phyloP scores from a whole-genome alignment of 2,329 filamentous ascomycete species.

The Lasiodiplodia sp. region DNA sequence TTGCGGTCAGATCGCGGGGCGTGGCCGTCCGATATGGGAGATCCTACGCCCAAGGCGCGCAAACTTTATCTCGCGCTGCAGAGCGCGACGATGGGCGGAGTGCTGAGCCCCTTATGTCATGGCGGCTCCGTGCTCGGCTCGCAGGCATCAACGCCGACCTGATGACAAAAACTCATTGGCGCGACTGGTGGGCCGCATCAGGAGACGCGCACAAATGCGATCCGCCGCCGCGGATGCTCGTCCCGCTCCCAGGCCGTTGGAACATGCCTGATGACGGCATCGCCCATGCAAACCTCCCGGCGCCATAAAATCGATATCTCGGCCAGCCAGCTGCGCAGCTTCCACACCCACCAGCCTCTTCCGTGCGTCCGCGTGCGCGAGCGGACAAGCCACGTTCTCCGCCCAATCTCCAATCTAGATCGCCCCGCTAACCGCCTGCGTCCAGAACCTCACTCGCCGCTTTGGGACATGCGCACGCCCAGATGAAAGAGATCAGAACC shows the following conservation, averaged over 20 bases:
- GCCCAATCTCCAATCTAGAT: background rate
- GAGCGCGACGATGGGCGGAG: background rate
- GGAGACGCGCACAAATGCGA: conserved; percentile 5
- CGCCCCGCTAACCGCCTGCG: background rate
- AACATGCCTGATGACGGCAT: conserved; percentile 16
- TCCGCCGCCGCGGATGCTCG: conserved; percentile 15
- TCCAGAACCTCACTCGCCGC: background rate
- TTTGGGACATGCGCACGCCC: background rate
- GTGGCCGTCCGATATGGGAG: background rate
- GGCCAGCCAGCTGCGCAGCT: background rate
- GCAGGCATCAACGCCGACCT: background rate
- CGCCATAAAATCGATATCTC: conserved; percentile 7
- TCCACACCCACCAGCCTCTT: conserved; percentile 1
- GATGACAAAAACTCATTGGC: conserved; percentile 6
- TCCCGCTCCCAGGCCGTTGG: conserved; percentile 21
- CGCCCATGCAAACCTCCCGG: background rate
- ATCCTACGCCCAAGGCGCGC: background rate
- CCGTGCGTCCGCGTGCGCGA: conserved; percentile 4
- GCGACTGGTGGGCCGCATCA: background rate
- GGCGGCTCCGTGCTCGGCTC: background rate
- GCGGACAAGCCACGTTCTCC: background rate
- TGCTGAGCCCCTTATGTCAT: background rate
- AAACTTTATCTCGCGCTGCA: background rate
- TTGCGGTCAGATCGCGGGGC: conserved; percentile 20
- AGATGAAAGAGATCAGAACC: background rate